Conservation (phyloP, 2,329 filamentous ascomycete genomes). For the Cephalotrichum gorgonifer region DNA sequence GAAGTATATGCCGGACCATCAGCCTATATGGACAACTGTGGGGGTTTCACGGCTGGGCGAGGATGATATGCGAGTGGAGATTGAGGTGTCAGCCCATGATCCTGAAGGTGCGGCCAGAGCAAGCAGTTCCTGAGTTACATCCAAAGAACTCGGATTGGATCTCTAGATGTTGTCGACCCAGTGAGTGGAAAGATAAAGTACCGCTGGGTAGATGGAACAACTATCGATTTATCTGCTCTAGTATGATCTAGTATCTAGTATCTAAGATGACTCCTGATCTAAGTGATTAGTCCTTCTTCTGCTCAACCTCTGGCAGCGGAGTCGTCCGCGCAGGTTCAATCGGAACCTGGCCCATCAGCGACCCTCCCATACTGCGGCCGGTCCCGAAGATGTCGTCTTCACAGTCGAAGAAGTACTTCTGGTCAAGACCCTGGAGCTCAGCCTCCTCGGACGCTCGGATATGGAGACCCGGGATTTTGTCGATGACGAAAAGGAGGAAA, state of each 20-base stretch:
- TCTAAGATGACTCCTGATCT: background rate
- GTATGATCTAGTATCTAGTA: background rate
- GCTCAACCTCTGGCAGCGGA: background rate
- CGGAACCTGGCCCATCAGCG: background rate
- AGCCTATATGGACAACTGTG: conserved; percentile 43
- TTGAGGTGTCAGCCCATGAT: conserved; percentile 43
- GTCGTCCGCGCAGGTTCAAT: background rate
- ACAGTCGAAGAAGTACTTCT: conserved; percentile 15
- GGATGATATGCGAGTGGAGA: conserved; percentile 45
- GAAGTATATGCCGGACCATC: conserved; percentile 40
- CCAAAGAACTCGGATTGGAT: too few relatives aligned
- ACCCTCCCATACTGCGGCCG: background rate
- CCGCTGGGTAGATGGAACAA: too few relatives aligned
- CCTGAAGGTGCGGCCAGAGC: conserved; percentile 25
- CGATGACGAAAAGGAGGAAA: conserved; percentile 42
- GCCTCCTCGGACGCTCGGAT: conserved; percentile 43
- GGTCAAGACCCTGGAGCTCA: conserved; percentile 42
- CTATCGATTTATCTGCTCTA: background rate
- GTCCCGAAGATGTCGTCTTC: background rate
- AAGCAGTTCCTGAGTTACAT: too few relatives aligned
- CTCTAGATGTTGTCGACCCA: too few relatives aligned
- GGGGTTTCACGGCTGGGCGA: conserved; percentile 36
- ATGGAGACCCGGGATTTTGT: conserved; percentile 46
- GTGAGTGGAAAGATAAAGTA: too few relatives aligned
- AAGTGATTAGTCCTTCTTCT: background rate